Evolutionary conservation across 202 grass and related monocot species (phyloP), one percentile per base, ranked within the genome.

Genomic region (Dendrocalamus latiflorus): DNA sequence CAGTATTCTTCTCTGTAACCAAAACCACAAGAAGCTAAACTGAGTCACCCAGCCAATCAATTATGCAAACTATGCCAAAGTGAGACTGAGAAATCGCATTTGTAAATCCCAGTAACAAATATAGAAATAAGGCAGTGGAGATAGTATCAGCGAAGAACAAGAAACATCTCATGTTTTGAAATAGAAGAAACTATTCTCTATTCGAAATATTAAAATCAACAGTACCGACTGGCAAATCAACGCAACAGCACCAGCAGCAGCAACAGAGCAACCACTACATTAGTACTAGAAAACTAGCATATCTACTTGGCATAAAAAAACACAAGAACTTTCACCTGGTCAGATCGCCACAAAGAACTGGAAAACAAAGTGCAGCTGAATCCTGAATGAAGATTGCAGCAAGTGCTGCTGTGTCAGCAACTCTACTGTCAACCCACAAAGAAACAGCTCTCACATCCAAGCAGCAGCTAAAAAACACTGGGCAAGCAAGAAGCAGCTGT

Each of bases 1-100:
- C 81, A 21, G 16, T 59, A 18, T 49, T 81, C 80, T 84, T 94
- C 74, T 86, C 87, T 90, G 84, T 41, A 81, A 74, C 48, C 18
- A 81, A 47, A 86, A 74, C 22, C 41, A 50, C 38, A 78, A 45
- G 20, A 76, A 72, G 6, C 38, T 61, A 83, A 86, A 58, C 65
- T 53, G 9, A 58, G 18, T 81, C 70, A 91, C 26, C 33, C 43
- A 79, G 54, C 8, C 15, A 65, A 72, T 45, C 44, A 34, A 42
- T 4, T 28, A 60, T 72, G 70, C 58, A 65, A 63, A 49, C 69
- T 25, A 20, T 64, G 30, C n/a, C 56, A 38, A 39, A 28, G 17
- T 30, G 24, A 67, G 14, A 22, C 30, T 17, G 4, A 17, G 7
- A n/a, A 51, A 39, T 25, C 6, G 3, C 61, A 66, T 64, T 37